These are phyloP conservation scores for Fraxinus platypoda DNA, from an alignment of 305 asterid genomes.

Conservation along the genomic window DNA sequence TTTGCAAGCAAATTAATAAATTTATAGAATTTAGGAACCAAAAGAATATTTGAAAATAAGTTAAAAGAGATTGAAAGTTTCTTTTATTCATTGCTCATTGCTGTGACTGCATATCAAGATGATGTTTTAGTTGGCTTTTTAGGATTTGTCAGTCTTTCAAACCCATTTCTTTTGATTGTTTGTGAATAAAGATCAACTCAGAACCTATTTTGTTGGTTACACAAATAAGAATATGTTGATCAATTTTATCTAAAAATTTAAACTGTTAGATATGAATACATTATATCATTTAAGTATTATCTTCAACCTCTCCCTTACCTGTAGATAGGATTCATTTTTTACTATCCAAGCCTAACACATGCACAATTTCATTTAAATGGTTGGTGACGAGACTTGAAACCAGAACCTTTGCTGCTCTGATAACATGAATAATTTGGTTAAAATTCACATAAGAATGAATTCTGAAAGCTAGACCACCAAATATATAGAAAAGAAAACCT, in stretches of 20 bases:
- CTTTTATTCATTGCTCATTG: not conserved
- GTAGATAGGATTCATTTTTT: not conserved
- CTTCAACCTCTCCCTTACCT: not conserved
- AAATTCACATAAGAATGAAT: not conserved
- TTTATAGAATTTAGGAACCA: not conserved
- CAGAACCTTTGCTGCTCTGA: not conserved
- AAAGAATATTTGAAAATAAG: conserved; percentile 1
- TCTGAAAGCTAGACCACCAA: not conserved
- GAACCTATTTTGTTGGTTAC: not conserved
- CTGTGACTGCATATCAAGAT: not conserved
- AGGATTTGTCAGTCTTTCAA: not conserved
- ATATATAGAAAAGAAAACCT: not conserved
- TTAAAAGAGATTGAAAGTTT: not conserved
- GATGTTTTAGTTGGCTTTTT: not conserved
- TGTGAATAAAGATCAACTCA: not conserved
- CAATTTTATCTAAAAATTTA: not conserved
- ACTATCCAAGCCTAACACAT: not conserved
- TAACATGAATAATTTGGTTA: not conserved
- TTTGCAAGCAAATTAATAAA: not conserved
- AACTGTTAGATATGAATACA: not conserved
- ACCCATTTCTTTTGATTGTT: not conserved
- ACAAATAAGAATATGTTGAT: not conserved
- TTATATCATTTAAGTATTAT: not conserved
- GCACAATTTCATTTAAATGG: not conserved
- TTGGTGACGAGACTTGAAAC: not conserved